phyloP scores from a whole-genome alignment of 495 filamentous ascomycete genomes.

The Lophiostoma macrostomum region DNA sequence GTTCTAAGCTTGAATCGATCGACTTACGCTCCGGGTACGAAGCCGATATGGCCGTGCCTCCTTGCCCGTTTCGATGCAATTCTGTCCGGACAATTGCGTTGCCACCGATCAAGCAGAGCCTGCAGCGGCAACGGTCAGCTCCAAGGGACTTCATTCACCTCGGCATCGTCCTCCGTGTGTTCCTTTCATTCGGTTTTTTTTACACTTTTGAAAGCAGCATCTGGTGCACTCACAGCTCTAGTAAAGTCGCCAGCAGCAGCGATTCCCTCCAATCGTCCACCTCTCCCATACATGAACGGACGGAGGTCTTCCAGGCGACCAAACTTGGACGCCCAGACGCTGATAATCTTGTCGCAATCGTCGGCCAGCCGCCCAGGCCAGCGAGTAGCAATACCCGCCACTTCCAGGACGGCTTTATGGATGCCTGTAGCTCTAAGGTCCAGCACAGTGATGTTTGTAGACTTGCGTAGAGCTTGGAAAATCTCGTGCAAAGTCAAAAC shows the following conservation, averaged over 20 bases:
- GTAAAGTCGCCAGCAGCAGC: conserved; percentile 31
- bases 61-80: conserved; percentile 8
- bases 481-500: conserved; percentile 39
- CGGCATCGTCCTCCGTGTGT: too few species aligned
- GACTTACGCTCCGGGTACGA: conserved; percentile 40
- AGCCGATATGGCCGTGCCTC: conserved; percentile 35
- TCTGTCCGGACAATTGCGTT: conserved; percentile 10
- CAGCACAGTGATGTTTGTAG: conserved; percentile 24
- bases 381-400: conserved; percentile 39
- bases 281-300: conserved; percentile 36
- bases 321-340: conserved; percentile 33
- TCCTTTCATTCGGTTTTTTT: too few species aligned
- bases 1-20: not conserved
- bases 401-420: conserved; percentile 37
- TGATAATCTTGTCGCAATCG: conserved; percentile 36
- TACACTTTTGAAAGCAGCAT: too few species aligned
- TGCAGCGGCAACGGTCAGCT: conserved; percentile 1
- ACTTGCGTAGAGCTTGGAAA: conserved; percentile 27
- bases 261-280: conserved; percentile 38
- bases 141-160: not conserved
- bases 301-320: conserved; percentile 33
- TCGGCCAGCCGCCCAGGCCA: conserved; percentile 40
- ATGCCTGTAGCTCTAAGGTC: conserved; percentile 39
- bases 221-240: conserved; percentile 21
- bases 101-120: conserved; percentile 30